A percentile compares a stretch with the other conserved stretches of the same genome.
Evolutionary conservation across 768 basidiomycete species (phyloP).

Genomic region (Collybia nuda): DNA sequence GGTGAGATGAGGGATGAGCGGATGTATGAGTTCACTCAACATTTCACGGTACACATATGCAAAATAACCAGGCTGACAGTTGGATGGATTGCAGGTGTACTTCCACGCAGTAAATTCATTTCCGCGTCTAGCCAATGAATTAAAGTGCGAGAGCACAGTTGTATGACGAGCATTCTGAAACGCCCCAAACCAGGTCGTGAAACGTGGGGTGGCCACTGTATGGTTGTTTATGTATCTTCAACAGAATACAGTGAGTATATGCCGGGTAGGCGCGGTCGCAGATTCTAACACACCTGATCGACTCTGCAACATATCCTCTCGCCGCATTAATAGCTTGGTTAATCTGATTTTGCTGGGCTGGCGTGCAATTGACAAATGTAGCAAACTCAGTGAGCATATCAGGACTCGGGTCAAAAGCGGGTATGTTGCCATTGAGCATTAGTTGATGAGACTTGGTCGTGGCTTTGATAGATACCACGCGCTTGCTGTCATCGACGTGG

Average conservation of each 20-base stretch:
- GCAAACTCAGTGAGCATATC: constrained; percentile 16
- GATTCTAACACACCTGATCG: constrained; percentile 11
- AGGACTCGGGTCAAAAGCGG: constrained; percentile 17
- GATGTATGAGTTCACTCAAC: constrained; percentile 5
- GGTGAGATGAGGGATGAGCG: not conserved
- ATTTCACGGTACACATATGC: constrained; percentile 25
- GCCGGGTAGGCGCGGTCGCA: not conserved
- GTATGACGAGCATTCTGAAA: constrained; percentile 22
- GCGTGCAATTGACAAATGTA: constrained; percentile 21
- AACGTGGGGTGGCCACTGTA: constrained; percentile 22
- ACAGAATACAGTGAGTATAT: not conserved
- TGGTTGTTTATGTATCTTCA: constrained; percentile 16
- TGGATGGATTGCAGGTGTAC: constrained; percentile 23
- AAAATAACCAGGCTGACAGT: constrained; percentile 23
- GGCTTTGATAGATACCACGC: constrained; percentile 14
- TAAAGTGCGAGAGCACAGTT: constrained; percentile 23
- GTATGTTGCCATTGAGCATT: constrained; percentile 21
- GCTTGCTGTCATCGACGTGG: too few relatives aligned
- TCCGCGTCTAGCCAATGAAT: not conserved
- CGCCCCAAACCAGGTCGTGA: constrained; percentile 31
- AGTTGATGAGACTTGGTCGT: constrained; percentile 17
- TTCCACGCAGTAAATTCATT: constrained; percentile 4
- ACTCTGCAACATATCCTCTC: constrained; percentile 18
- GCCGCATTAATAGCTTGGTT: constrained; percentile 18
- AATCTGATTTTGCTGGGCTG: constrained; percentile 16